Evolutionary conservation across 2,329 filamentous ascomycete genomes (phyloP).

Genomic region (Lachnellula cervina): DNA sequence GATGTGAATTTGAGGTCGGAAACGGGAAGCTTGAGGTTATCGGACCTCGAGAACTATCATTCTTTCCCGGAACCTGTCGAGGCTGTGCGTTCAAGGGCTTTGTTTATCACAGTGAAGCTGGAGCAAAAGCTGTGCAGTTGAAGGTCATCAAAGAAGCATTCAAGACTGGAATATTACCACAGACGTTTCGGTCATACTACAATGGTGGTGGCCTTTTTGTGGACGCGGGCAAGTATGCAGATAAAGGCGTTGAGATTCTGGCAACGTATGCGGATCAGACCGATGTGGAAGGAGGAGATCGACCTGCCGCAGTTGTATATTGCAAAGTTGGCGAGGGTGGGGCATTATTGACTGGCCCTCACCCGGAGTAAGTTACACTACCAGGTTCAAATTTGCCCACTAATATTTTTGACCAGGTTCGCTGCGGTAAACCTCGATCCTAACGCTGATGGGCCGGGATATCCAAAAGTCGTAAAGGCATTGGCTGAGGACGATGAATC

Average conservation of each 20-base stretch:
- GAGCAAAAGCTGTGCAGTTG: slow-evolving; percentile 68
- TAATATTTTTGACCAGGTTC: slow-evolving; percentile 55
- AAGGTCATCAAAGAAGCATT: slow-evolving; percentile 59
- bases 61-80: slow-evolving; percentile 82
- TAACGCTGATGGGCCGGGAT: slow-evolving; percentile 62
- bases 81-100: slow-evolving; percentile 88
- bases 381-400: slow-evolving; percentile 2
- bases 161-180: slow-evolving; percentile 46
- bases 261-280: slow-evolving; percentile 73
- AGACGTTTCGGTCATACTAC: slow-evolving; percentile 73
- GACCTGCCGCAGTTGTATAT: slow-evolving; percentile 75
- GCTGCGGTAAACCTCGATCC: slow-evolving; percentile 70
- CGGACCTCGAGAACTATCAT: slow-evolving; percentile 76
- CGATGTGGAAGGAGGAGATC: slow-evolving; percentile 72
- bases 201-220: slow-evolving; percentile 95
- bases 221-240: slow-evolving; percentile 59
- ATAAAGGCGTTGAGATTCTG: slow-evolving; percentile 70
- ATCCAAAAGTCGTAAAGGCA: slow-evolving; percentile 62
- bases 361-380: slow-evolving; percentile 69
- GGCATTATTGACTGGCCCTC: slow-evolving; percentile 77
- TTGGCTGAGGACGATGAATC: slow-evolving; percentile 65
- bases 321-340: slow-evolving; percentile 77
- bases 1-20: slow-evolving; percentile 90
- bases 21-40: slow-evolving; percentile 77
- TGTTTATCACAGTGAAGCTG: slow-evolving; percentile 81